These are phyloP conservation scores for Fragaria ananassa DNA, from an alignment of 306 rosid species.

Conservation along the genomic window DNA sequence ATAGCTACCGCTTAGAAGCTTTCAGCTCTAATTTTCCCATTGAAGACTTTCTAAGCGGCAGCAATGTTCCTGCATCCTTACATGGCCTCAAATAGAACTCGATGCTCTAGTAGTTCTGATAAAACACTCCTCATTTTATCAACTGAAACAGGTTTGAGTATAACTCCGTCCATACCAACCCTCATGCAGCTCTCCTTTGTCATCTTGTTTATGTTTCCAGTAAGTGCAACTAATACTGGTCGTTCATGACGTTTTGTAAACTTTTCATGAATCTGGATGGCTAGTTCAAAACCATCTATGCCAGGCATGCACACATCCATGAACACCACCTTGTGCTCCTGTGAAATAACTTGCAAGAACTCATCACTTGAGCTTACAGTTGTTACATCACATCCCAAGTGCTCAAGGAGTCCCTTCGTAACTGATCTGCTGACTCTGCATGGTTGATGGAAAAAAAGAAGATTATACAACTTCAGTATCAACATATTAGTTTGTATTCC, in stretches of 20 bases:
- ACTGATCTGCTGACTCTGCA: slow-evolving; percentile 80
- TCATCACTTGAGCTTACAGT: slow-evolving; percentile 64
- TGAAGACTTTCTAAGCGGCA: slow-evolving; percentile 1
- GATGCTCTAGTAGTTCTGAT: slow-evolving; percentile 66
- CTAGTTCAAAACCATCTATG: slow-evolving; percentile 65
- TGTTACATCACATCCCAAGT: slow-evolving; percentile 81
- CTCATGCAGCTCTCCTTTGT: slow-evolving; percentile 78
- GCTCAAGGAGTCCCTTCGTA: slow-evolving; percentile 83
- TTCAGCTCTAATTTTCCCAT: not conserved
- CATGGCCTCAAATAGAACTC: slow-evolving; percentile 61
- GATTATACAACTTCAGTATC: not conserved
- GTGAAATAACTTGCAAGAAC: slow-evolving; percentile 57
- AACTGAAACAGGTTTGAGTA: slow-evolving; percentile 79
- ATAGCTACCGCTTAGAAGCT: too few relatives aligned
- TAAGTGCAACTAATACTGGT: slow-evolving; percentile 74
- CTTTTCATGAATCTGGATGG: slow-evolving; percentile 53
- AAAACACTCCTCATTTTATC: slow-evolving; percentile 83
- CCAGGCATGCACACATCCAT: slow-evolving; percentile 67
- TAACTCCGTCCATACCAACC: slow-evolving; percentile 77
- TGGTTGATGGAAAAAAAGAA: not conserved
- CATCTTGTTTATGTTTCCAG: slow-evolving; percentile 65
- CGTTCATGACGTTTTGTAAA: slow-evolving; percentile 60
- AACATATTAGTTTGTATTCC: not conserved
- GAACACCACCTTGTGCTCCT: slow-evolving; percentile 69
- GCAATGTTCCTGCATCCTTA: slow-evolving; percentile 25